A percentile compares a stretch with the other conserved stretches of the same genome.
Evolutionary conservation across 2,329 filamentous ascomycete species (phyloP).

Genomic region (Sporothrix euskadiensis): DNA sequence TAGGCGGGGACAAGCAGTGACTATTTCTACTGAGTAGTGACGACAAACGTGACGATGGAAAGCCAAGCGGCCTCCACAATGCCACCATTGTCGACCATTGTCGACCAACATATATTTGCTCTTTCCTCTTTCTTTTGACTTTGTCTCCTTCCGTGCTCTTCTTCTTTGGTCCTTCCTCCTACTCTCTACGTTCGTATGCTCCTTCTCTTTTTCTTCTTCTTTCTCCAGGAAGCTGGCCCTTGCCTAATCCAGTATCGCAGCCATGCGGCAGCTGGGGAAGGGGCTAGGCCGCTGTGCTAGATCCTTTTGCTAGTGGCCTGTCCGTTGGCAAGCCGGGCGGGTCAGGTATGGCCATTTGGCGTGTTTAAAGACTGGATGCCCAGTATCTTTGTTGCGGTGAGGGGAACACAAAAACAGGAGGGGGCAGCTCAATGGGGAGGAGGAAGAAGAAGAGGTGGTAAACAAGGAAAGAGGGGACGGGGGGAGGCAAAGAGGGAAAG

Average conservation of each 20-base stretch:
- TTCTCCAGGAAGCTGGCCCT: not conserved
- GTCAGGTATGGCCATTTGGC: not conserved
- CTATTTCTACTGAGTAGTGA: not conserved
- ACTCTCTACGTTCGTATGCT: no score
- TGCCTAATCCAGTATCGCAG: conserved; percentile 3
- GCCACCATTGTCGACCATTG: not conserved
- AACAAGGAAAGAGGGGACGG: not conserved
- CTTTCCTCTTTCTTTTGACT: not conserved
- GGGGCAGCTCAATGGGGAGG: not conserved
- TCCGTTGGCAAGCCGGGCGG: not conserved
- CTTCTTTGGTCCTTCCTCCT: not conserved
- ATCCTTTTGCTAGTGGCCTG: not conserved
- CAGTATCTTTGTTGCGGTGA: not conserved
- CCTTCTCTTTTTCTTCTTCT: not conserved
- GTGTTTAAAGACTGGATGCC: not conserved
- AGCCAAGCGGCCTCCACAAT: not conserved
- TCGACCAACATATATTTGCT: not conserved
- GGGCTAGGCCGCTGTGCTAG: not conserved
- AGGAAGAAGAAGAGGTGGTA: not conserved
- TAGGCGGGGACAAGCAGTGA: not conserved
- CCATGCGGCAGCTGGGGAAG: conserved; percentile 7
- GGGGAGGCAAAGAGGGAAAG: not conserved
- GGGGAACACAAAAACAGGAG: not conserved
- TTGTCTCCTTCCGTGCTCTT: not conserved
- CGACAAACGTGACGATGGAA: no score